Evolutionary conservation across 495 filamentous ascomycete genomes (phyloP).

Genomic region (Annulohypoxylon bovei): DNA sequence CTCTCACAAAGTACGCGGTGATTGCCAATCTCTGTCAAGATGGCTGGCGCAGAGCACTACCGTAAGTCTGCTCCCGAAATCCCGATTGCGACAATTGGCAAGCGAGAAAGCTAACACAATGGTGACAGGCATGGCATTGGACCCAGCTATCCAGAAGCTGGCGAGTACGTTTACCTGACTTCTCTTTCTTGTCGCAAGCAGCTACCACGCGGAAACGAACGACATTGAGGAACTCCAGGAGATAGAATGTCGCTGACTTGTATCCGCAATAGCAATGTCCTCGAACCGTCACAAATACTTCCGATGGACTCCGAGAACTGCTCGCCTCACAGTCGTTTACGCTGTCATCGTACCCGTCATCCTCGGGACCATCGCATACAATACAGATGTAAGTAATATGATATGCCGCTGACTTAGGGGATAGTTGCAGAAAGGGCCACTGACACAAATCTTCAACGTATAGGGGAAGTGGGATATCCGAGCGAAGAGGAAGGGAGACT

Average conservation of each 20-base stretch:
- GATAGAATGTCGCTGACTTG: constrained; percentile 2
- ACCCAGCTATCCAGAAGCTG: constrained; percentile 82
- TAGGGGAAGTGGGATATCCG: constrained; percentile 89
- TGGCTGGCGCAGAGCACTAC: constrained; percentile 56
- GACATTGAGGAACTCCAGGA: neutral
- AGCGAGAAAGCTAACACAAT: constrained; percentile 44
- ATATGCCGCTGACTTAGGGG: neutral
- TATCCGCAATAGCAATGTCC: constrained; percentile 71
- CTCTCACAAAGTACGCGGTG: constrained; percentile 14
- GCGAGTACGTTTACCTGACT: constrained; percentile 65
- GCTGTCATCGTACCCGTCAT: constrained; percentile 73
- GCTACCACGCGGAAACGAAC: neutral
- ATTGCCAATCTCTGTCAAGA: constrained; percentile 46
- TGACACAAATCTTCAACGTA: constrained; percentile 3
- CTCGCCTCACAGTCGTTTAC: constrained; percentile 79
- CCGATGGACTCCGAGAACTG: constrained; percentile 86
- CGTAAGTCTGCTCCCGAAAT: constrained; percentile 43
- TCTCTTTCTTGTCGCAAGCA: neutral
- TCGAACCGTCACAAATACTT: constrained; percentile 93
- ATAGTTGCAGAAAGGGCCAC: neutral
- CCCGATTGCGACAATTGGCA: constrained; percentile 1
- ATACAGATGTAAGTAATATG: constrained; percentile 76
- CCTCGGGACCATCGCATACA: constrained; percentile 75
- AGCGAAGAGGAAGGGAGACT: constrained; percentile 86
- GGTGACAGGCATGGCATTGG: constrained; percentile 66